Base-by-base conservation (phyloP, 139 green algal species). In the Volvox reticuliferus region DNA sequence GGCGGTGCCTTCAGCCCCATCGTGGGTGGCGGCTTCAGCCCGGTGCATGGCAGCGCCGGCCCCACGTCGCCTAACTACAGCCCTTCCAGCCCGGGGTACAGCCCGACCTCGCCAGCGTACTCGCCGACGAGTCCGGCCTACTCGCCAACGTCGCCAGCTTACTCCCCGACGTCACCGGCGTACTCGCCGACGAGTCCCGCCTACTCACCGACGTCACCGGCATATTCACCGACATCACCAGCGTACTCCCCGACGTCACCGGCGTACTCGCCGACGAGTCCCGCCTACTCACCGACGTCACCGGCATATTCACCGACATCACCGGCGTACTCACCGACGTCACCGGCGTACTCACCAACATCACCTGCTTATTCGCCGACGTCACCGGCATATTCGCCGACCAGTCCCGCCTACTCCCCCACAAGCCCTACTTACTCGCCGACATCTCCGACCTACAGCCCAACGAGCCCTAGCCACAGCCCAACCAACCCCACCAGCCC, bases 231-330 rank as follows among this genome's bases (percentile, higher is more conserved):
- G 1, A 96, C 95, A 6, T 93, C 80, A 1, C 94, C 95, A 3
- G 93, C 88, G 0, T 96, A 96, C 85, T 91, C 87, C 6, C 94
- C 92, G 33, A 96, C 93, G 9, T 93, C 79, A 26, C 95, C 95
- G 36, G 87, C 86, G 2, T 96, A 97, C 89, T 93, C 75, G 9
- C 95, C 96, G 26, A 97, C 94, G 0, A 93, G 35, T 50, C 78
- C 78, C 88, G 87, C 32, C 79, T 98, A 97, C 88, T 92, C 61
- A 35, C 96, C 97, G 1, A 97, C 96, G 0, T 94, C 84, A 13
- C 96, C 97, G 9, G 92, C 87, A 0, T 99, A 98, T 90, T 95
- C 91, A 77, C 97, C 97, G 1, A 97, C 97, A 2, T 94, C 81
- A 22, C 94, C 94, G 1, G 82, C 90, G 1, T 98, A 97, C 80